Conservation (phyloP, 805 yeast genomes). For the Nadsonia fulvescens region DNA sequence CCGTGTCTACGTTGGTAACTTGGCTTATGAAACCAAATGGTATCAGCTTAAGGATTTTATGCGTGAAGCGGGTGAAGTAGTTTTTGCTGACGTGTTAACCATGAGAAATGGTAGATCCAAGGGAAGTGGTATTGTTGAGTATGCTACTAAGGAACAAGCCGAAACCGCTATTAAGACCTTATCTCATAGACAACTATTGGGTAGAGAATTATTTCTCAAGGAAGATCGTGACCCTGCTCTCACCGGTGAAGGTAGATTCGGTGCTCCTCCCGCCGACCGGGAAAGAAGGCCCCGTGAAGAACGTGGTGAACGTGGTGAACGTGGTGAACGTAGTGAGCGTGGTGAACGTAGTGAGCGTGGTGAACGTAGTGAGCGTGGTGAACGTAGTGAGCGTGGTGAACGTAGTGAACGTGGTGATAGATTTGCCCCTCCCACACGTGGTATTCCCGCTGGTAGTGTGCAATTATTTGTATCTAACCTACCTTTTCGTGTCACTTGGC, state of each 20-base stretch:
- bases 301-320: slow-evolving; percentile 11
- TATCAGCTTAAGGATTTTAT: slow-evolving; percentile 21
- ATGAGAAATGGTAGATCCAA: slow-evolving; percentile 57
- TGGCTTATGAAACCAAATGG: slow-evolving; percentile 23
- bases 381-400: slow-evolving; percentile 13
- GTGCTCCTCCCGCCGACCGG: slow-evolving; percentile 8
- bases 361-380: slow-evolving; percentile 9
- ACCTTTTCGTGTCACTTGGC: slow-evolving; percentile 73
- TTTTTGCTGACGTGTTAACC: slow-evolving; percentile 69
- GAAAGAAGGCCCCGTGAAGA: slow-evolving; percentile 1
- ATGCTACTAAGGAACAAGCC: slow-evolving; percentile 44
- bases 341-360: slow-evolving; percentile 13
- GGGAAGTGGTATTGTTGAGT: slow-evolving; percentile 54
- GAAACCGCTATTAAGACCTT: slow-evolving; percentile 49
- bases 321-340: slow-evolving; percentile 9
- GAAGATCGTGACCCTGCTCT: slow-evolving; percentile 37
- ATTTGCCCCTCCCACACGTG: slow-evolving; percentile 22
- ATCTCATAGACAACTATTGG: slow-evolving; percentile 46
- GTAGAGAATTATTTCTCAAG: slow-evolving; percentile 74
- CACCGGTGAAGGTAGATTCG: slow-evolving; percentile 8
- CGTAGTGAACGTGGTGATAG: slow-evolving; percentile 2
- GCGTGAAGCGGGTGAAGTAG: slow-evolving; percentile 38
- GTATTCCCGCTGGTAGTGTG: too few species aligned
- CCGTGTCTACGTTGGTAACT: slow-evolving; percentile 26
- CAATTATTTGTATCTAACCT: slow-evolving; percentile 62